Percentiles rank a stretch among this genome's conserved stretches.
phyloP scores from a whole-genome alignment of 371 early-diverging fungal species.

The Neoconidiobolus thromboides region DNA sequence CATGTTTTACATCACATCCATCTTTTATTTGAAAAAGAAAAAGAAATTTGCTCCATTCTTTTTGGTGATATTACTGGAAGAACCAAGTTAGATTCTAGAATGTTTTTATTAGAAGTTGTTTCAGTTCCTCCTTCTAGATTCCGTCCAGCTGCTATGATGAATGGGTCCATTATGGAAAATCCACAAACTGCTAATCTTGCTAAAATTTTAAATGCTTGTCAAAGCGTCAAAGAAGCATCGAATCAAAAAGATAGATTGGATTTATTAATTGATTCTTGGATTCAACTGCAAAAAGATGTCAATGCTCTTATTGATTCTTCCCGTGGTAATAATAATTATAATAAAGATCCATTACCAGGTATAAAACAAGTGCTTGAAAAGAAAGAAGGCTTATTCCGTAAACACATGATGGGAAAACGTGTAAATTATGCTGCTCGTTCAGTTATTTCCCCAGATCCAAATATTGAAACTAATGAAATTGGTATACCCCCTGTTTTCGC shows the following conservation, averaged over 20 bases:
- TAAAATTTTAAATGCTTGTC: slow-evolving; percentile 57
- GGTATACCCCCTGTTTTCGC: slow-evolving; percentile 98
- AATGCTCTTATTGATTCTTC: slow-evolving; percentile 89
- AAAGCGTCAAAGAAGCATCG: slow-evolving; percentile 19
- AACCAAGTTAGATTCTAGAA: slow-evolving; percentile 18
- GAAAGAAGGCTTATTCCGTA: slow-evolving; percentile 99
- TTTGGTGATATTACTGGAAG: slow-evolving; percentile 28
- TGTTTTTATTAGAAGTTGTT: slow-evolving; percentile 92
- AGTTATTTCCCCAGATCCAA: slow-evolving; percentile 99
- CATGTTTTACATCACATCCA: slow-evolving; percentile 61
- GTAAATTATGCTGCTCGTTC: slow-evolving; percentile 99
- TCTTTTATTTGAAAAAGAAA: slow-evolving; percentile 56
- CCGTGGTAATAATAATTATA: slow-evolving; percentile 25
- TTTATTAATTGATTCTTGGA: slow-evolving; percentile 45
- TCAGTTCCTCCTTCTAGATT: slow-evolving; percentile 91
- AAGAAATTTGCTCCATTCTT: slow-evolving; percentile 44
- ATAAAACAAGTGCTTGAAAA: slow-evolving; percentile 97
- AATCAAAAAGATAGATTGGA: slow-evolving; percentile 20
- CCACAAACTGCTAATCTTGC: slow-evolving; percentile 80
- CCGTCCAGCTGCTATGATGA: slow-evolving; percentile 84
- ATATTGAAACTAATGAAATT: slow-evolving; percentile 96
- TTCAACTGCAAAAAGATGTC: slow-evolving; percentile 71
- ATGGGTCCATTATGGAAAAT: slow-evolving; percentile 81
- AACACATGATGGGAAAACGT: slow-evolving; percentile 99
- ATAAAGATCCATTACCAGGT: slow-evolving; percentile 51